Percentiles rank a stretch among this genome's conserved stretches.
Evolutionary conservation across 2,329 filamentous ascomycete species (phyloP).

Genomic region (Xylariaceae sp.): DNA sequence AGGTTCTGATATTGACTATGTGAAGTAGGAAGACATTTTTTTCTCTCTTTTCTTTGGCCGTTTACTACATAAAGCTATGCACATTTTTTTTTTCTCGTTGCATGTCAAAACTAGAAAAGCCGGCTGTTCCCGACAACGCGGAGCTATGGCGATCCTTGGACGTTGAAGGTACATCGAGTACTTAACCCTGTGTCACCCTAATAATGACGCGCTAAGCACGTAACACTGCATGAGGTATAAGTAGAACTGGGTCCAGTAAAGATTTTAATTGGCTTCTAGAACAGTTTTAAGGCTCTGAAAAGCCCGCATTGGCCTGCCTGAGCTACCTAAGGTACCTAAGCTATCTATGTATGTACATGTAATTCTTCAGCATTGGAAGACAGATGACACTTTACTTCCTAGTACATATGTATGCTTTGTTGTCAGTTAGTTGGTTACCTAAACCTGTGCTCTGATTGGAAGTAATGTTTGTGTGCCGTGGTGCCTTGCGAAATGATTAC

Average conservation of each 20-base stretch:
- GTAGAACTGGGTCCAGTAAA: background rate
- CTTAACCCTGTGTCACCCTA: constrained; percentile 20
- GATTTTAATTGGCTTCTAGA: constrained; percentile 19
- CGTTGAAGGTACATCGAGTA: no score
- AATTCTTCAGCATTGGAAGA: no score
- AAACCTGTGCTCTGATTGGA: background rate
- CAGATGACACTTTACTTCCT: no score
- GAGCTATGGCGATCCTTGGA: constrained; percentile 30
- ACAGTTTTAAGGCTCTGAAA: constrained; percentile 4
- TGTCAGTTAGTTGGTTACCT: background rate
- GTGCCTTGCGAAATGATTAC: no score
- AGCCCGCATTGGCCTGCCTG: constrained; percentile 12
- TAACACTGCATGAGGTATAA: constrained; percentile 23
- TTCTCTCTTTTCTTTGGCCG: constrained; percentile 22
- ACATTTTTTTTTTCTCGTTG: constrained; percentile 24
- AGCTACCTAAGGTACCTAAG: no score
- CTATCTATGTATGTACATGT: no score
- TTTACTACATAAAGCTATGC: constrained; percentile 16
- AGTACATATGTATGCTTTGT: no score
- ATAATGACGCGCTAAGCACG: constrained; percentile 27
- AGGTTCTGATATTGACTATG: constrained; percentile 9
- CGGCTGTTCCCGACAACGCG: constrained; percentile 36
- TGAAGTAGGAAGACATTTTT: constrained; percentile 16
- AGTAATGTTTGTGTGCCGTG: constrained; percentile 4
- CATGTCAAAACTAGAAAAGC: constrained; percentile 19